These are phyloP conservation scores for Neurospora sp. DNA, from an alignment of 495 filamentous ascomycete genomes.

Conservation along the genomic window DNA sequence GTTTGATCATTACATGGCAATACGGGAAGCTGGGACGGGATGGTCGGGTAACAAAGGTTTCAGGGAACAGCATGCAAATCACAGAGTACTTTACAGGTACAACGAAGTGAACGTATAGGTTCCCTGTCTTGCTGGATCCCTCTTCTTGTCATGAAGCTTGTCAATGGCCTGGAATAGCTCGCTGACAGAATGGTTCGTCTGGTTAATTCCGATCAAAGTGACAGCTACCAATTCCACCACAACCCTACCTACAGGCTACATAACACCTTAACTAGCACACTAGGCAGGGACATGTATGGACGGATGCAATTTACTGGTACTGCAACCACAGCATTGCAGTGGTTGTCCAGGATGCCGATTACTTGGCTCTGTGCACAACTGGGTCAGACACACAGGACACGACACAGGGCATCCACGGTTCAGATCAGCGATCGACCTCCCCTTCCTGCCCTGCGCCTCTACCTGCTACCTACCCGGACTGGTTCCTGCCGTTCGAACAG, in stretches of 20 bases:
- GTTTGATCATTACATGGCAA: not conserved
- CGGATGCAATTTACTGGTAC: not conserved
- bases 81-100: not conserved
- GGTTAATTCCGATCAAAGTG: not conserved
- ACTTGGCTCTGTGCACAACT: not conserved
- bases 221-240: not conserved
- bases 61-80: not conserved
- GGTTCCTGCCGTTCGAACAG: not conserved
- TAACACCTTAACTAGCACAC: conserved; percentile 1
- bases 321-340: not conserved
- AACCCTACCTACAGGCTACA: not conserved
- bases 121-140: not conserved
- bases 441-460: not conserved
- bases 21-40: not conserved
- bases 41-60: not conserved
- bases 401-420: conserved; percentile 1
- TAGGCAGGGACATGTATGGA: not conserved
- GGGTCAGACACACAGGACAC: not conserved
- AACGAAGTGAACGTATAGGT: not conserved
- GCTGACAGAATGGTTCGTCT: not conserved
- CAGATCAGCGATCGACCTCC: not conserved
- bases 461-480: not conserved
- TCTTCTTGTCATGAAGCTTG: not conserved
- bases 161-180: not conserved
- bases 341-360: not conserved